Base-by-base conservation (phyloP, 2,329 filamentous ascomycete species). In the Penicillium sp. region DNA sequence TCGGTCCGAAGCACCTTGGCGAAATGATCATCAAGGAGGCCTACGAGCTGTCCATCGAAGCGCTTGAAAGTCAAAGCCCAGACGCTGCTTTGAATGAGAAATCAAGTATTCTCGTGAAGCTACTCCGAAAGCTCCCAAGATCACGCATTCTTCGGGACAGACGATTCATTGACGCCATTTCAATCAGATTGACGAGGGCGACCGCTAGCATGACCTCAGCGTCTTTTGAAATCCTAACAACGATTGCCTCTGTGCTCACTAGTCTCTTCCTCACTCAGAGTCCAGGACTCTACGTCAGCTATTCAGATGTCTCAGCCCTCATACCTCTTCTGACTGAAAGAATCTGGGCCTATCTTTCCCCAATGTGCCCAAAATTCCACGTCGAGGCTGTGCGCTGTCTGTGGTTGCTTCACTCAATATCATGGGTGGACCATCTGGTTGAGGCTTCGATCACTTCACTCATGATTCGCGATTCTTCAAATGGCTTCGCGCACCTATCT, bases 301-400 rank as follows among this genome's bases (percentile, higher is more conserved):
- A 72, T 43, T 64, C 71, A 45, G 67, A 73, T 85, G 43, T 84
- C 76, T 47, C 76, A 73, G 47, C 69, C 46, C 70, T 95, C 7
- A 79, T 91, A 4, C 76, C 81, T 18, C 76, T 80, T 27, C 72
- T 97, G 24, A 83, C 93, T 12, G 75, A 75, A 1, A 79, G 84
- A 47, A 77, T 91, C 0, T 98, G 93, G 93, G 68, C 73, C 4
- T 89, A 88, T 60, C 71, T 98, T 35, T 87, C 89, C 0, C 84
- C 88, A n/a, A 77, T 83, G 9, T 84, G 85, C 53, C 90, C 90
- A 0, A 95, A 95, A 63, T 94, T 91, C 57, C 93, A 97, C 62
- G 90, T 98, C 29, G 94, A 98, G 71, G 85, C 90, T 13, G 88
- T 94, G 7, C 83, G 87, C 48, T 85, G 83, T 57, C 73, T 98